Evolutionary conservation across 306 rosid genomes (phyloP).

Genomic region (Glycine soja): DNA sequence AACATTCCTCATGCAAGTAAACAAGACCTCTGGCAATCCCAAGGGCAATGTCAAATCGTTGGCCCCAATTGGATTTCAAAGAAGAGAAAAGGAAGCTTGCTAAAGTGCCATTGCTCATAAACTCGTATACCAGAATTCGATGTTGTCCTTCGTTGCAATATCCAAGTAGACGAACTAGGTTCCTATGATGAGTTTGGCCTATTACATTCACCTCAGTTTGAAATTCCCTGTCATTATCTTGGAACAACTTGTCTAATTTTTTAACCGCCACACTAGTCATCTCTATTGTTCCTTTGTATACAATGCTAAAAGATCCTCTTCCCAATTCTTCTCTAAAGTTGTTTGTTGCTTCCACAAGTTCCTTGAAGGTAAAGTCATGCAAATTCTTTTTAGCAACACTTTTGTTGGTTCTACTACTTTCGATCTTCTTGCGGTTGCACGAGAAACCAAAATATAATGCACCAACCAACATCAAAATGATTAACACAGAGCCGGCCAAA

Average conservation of each 20-base stretch:
- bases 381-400: neutral
- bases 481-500: conserved; percentile 44
- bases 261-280: conserved; percentile 45
- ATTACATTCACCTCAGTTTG: conserved; percentile 41
- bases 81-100: conserved; percentile 37
- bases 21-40: conserved; percentile 46
- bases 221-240: conserved; percentile 43
- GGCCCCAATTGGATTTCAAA: conserved; percentile 34
- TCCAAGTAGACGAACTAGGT: conserved; percentile 45
- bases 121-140: conserved; percentile 39
- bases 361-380: conserved; percentile 38
- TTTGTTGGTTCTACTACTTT: neutral
- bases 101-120: conserved; percentile 47
- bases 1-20: conserved; percentile 46
- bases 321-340: conserved; percentile 49
- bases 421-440: neutral
- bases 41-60: neutral
- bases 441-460: conserved; percentile 23
- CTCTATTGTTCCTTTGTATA: conserved; percentile 47
- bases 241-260: conserved; percentile 26
- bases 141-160: conserved; percentile 42
- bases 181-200: conserved; percentile 43
- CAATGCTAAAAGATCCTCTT: conserved; percentile 44
- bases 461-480: conserved; percentile 33
- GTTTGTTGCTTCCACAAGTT: conserved; percentile 47